Evolutionary conservation across 2,329 filamentous ascomycete species (phyloP).

Genomic region (Byssothecium circinans): DNA sequence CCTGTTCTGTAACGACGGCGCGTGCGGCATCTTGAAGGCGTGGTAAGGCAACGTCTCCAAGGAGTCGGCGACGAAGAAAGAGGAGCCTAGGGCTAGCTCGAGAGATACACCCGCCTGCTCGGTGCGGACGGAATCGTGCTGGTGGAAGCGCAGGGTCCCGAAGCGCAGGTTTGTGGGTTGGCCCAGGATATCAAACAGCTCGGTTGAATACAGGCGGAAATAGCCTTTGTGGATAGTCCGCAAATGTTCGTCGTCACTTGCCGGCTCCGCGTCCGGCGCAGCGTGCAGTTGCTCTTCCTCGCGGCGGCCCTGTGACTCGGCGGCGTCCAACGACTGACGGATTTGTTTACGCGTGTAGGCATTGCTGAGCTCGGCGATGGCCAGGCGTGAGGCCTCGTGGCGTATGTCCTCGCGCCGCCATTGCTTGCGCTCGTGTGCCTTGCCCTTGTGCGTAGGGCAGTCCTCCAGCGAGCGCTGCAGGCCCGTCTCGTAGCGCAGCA

Average conservation of each 20-base stretch:
- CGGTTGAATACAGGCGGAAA: conserved; percentile 40
- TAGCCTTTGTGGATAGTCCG: conserved; percentile 36
- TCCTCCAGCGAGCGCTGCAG: conserved; percentile 33
- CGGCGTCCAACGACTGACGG: conserved; percentile 29
- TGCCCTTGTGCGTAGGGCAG: neutral
- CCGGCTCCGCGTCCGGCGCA: conserved; percentile 4
- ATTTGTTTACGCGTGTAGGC: conserved; percentile 38
- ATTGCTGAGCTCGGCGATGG: conserved; percentile 35
- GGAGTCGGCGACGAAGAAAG: conserved; percentile 40
- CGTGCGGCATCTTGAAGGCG: conserved; percentile 33
- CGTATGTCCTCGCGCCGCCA: conserved; percentile 21
- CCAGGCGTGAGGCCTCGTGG: conserved; percentile 36
- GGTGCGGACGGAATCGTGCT: conserved; percentile 5
- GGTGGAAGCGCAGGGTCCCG: conserved; percentile 40
- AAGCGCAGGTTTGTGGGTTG: conserved; percentile 40
- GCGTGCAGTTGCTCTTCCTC: conserved; percentile 35
- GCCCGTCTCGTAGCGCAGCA: conserved; percentile 29
- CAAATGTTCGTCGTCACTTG: conserved; percentile 11
- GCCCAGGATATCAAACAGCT: conserved; percentile 39
- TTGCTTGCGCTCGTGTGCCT: neutral
- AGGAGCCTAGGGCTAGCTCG: conserved; percentile 36
- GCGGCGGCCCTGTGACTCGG: conserved; percentile 33
- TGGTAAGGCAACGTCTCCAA: conserved; percentile 41
- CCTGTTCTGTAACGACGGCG: conserved; percentile 37
- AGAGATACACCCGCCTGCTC: conserved; percentile 20